Conservation (phyloP, 2,329 filamentous ascomycete genomes). For the Lomentospora prolificans region DNA sequence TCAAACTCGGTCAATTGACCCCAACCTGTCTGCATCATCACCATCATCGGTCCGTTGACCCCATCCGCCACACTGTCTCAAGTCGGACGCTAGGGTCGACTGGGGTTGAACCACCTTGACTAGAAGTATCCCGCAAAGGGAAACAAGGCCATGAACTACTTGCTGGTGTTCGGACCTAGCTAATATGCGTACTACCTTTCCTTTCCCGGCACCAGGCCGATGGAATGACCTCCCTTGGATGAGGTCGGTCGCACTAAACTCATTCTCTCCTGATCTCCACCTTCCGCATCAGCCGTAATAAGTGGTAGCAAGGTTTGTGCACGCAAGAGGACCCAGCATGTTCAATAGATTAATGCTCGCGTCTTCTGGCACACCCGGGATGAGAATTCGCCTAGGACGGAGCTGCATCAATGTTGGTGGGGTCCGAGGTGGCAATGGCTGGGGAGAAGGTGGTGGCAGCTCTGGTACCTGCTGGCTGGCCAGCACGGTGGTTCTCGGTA, state of each 20-base stretch:
- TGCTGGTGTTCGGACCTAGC: too few species aligned
- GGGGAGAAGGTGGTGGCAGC: neutral
- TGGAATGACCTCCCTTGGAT: too few species aligned
- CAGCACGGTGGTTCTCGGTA: too few species aligned
- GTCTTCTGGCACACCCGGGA: neutral
- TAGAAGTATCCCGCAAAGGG: neutral
- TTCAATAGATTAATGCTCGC: conserved; percentile 1
- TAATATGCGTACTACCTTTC: too few species aligned
- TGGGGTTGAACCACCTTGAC: neutral
- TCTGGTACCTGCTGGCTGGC: too few species aligned
- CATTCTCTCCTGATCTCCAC: neutral
- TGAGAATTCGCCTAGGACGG: neutral
- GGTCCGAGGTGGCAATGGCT: neutral
- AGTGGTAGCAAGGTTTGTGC: neutral
- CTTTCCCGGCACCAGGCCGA: too few species aligned
- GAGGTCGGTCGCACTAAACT: too few species aligned
- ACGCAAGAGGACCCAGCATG: neutral
- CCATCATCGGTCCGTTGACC: too few species aligned
- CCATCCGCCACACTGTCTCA: neutral
- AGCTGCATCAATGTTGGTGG: neutral
- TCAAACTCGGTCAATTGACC: too few species aligned
- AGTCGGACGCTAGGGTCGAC: neutral
- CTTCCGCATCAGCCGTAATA: neutral
- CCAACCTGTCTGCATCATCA: too few species aligned
- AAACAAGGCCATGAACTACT: too few species aligned